Evolutionary conservation across 2,329 filamentous ascomycete species (phyloP), one percentile per base, ranked within the genome.

Genomic region (Dactylellina sp.): DNA sequence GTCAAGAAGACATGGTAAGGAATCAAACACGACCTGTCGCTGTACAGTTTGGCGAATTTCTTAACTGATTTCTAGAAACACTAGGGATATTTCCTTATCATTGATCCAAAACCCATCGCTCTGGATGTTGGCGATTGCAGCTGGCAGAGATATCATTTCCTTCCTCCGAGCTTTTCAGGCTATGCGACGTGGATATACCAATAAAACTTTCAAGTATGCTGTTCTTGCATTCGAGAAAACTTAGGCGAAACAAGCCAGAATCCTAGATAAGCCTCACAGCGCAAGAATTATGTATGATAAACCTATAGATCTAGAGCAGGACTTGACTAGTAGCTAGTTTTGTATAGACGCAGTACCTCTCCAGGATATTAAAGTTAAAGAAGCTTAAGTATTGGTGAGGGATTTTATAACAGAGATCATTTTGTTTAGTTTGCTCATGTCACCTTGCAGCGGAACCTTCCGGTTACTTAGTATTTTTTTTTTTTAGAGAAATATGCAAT

Each of bases 61-160:
- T 24, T 6, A 37, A 62, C 46, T 16, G 53, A 55, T 11, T n/a
- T 20, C 6, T 2, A 20, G 42, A 25, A 1, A 25, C 49, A 4
- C 49, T n/a, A 88, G 86, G 86, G 86, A 88, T 76, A 87, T 88
- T n/a, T 86, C 86, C 14, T 88, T 86, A 86, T 82, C 83, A 6
- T 81, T 88, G 7, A 83, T 88, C 14, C 86, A 87, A 72, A 87
- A 85, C 24, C 86, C 86, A 0, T 84, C 85, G 1, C 82, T 88
- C 6, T 88, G 86, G 86, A 84, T 86, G 0, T 87, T 88, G 75
- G 86, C 86, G 2, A 83, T 88, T 44, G 84, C 85, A 20, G 86
- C 88, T 76, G 86, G 86, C 9, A 81, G 86, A 55, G 86, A 88
- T 75, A 86, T 86, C 1, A 83, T 88, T 44, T 85, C 86, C 2